Conservation (phyloP, 805 yeast genomes). For the Vanderwaltozyma verrucispora region DNA sequence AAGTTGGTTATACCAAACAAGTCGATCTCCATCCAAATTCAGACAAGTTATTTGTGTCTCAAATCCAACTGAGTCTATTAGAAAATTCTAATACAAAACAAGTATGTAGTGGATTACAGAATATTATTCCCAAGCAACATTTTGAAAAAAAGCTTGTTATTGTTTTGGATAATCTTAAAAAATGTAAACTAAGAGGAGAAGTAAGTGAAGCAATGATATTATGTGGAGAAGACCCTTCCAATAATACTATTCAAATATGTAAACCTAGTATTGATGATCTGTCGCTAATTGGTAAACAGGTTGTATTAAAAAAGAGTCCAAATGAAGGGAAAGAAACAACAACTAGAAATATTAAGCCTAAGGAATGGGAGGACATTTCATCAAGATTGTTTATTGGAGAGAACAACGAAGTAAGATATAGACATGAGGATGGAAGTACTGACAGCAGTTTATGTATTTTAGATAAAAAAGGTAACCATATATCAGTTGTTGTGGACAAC, state of each 20-base stretch:
- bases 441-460: conserved; percentile 7
- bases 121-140: conserved; percentile 31
- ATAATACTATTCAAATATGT: conserved; percentile 8
- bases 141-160: conserved; percentile 37
- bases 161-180: conserved; percentile 47
- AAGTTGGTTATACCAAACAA: conserved; percentile 40
- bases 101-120: conserved; percentile 53
- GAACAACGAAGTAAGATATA: conserved; percentile 6
- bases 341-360: conserved; percentile 11
- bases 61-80: conserved; percentile 27
- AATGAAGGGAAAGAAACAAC: conserved; percentile 1
- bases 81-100: conserved; percentile 9
- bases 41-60: conserved; percentile 48
- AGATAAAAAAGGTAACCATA: neutral
- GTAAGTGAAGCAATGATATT: conserved; percentile 55
- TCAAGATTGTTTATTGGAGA: conserved; percentile 10
- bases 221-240: conserved; percentile 37
- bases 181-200: conserved; percentile 53
- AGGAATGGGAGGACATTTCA: conserved; percentile 16
- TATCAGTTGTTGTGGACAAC: conserved; percentile 8
- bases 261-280: conserved; percentile 4
- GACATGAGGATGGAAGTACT: conserved; percentile 7
- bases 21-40: conserved; percentile 46
- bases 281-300: conserved; percentile 7
- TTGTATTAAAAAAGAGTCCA: conserved; percentile 5